Conservation (phyloP, 2,329 filamentous ascomycete genomes). For the Chaetomium sp. region DNA sequence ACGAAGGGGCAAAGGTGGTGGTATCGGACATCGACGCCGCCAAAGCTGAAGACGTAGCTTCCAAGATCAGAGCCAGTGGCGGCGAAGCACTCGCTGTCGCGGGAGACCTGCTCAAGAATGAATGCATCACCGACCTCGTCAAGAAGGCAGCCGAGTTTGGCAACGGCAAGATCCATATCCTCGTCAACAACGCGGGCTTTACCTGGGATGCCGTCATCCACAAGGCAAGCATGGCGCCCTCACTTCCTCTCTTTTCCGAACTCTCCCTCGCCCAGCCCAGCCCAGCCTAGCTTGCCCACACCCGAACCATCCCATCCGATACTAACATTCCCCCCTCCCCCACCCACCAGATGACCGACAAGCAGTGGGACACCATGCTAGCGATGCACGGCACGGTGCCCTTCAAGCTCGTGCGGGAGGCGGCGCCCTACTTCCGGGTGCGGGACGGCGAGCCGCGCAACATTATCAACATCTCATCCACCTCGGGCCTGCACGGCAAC, state of each 20-base stretch:
- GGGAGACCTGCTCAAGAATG: conserved; percentile 73
- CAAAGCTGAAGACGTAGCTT: conserved; percentile 69
- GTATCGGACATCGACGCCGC: conserved; percentile 79
- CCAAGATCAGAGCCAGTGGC: conserved; percentile 67
- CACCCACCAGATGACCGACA: conserved; percentile 67
- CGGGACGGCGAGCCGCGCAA: conserved; percentile 76
- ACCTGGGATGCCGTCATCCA: conserved; percentile 93
- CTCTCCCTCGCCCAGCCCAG: conserved; percentile 28
- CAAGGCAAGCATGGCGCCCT: conserved; percentile 50
- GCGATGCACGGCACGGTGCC: conserved; percentile 82
- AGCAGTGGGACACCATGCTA: conserved; percentile 89
- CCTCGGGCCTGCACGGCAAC: conserved; percentile 81
- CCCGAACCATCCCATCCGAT: conserved; percentile 37
- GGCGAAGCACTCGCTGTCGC: conserved; percentile 71
- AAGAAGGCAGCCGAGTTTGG: conserved; percentile 77
- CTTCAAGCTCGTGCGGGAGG: conserved; percentile 78
- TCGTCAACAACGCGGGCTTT: conserved; percentile 90
- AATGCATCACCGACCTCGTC: conserved; percentile 73
- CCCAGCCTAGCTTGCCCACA: no score
- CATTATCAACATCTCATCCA: conserved; percentile 83
- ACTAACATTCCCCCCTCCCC: conserved; percentile 34
- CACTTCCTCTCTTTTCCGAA: no score
- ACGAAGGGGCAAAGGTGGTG: conserved; percentile 83
- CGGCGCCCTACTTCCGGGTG: conserved; percentile 84
- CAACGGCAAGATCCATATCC: conserved; percentile 83